Base-by-base conservation (phyloP, 2,329 filamentous ascomycete genomes). In the Domatiomyces globalis region DNA sequence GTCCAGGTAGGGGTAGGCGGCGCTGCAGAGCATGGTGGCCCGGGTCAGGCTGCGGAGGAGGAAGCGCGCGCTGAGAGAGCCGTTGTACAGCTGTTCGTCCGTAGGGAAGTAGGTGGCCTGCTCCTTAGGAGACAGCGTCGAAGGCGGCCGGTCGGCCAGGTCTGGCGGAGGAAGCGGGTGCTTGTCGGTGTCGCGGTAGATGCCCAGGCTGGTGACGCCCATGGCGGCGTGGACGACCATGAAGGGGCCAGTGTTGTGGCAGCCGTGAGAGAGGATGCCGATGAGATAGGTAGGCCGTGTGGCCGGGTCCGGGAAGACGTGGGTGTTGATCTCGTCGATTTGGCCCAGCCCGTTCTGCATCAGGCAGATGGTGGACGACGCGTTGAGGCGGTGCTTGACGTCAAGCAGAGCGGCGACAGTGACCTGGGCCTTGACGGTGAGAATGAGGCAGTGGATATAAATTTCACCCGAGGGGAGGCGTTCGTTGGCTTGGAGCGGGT, bases 341-440 rank as follows among this genome's bases (percentile, higher is more conserved):
- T 87, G 71, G 0, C 92, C 90, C 66, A 96, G 78, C 1, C 89
- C 87, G 56, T 90, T 85, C 51, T 87, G 84, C 51, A 94, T 66
- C 51, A 94, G 77, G 53, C 85, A 80, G 6, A 95, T 76, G 0
- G 86, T 85, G 1, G 84, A 87, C 25, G 79, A 70, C 2, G 76
- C 71, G 44, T 77, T 74, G n/a, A 94, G 69, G 8, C 86, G 78
- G 56, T 80, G 75, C 2, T 81, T 74, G 49, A 94, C 78, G 1
- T 77, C 67, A 5, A 77, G 71, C 12, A 95, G 67, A 43, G 85
- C 83, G 1, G 75, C 69, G n/a, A 85, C 65, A 0, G 85, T 85
- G 39, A 78, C 69, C 2, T 78, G 70, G 0, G 87, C 79, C 67
- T 95, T 95, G 27, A 83, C 85, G 2, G 85, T 76, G 20, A 95